Conservation (phyloP, 305 asterid genomes). For the Salvia sclarea region DNA sequence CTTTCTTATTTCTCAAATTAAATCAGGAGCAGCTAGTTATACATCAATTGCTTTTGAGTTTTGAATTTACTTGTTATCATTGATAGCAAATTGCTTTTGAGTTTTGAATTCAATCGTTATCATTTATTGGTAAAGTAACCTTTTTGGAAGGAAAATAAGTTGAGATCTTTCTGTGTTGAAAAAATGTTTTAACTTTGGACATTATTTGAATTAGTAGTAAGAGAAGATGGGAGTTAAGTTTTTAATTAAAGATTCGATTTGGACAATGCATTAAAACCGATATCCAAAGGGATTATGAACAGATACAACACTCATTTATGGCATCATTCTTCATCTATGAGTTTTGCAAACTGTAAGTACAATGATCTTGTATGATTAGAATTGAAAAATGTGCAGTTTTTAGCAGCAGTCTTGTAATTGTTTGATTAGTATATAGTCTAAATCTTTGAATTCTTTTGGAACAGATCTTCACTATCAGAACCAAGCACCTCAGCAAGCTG, state of each 20-base stretch:
- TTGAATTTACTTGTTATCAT: background rate
- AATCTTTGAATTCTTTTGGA: conserved; percentile 6
- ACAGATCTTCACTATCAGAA: conserved; percentile 77
- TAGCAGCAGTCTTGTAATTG: background rate
- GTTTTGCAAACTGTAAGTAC: background rate
- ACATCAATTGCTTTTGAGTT: background rate
- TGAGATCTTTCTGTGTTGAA: background rate
- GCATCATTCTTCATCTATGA: background rate
- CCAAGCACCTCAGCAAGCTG: conserved; percentile 67
- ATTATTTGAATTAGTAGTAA: background rate
- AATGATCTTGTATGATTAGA: background rate
- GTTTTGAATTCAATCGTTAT: background rate
- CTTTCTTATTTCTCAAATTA: background rate
- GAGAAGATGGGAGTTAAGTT: background rate
- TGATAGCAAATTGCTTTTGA: background rate
- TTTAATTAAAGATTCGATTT: background rate
- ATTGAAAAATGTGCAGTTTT: too few species aligned
- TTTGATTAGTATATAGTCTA: background rate
- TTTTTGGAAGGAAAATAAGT: background rate
- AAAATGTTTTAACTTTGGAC: background rate
- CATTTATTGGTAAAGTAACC: background rate
- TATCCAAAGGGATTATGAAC: background rate
- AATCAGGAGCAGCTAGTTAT: background rate
- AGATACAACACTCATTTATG: background rate
- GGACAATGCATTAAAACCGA: background rate